Evolutionary conservation across 371 early-diverging fungal genomes (phyloP), one percentile per base, ranked within the genome.

Genomic region (Lichtheimia hyalospora): DNA sequence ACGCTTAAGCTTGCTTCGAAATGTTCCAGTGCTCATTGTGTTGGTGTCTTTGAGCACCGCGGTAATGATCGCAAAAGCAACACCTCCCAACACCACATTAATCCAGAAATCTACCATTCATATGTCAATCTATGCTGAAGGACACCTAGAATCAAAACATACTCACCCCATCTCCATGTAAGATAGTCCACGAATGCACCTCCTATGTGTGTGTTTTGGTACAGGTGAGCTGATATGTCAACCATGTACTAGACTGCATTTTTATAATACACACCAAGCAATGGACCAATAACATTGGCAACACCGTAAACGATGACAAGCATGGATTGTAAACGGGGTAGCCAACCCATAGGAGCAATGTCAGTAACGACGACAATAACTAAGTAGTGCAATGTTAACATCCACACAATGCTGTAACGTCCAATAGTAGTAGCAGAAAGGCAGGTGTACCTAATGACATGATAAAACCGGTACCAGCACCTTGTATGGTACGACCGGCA

Each of bases 281-380:
- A 66, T 2, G 93, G 93, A 13, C 93, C 93, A 13, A 88, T 68
- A 0, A 89, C 88, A 27, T 84, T 84, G 0, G 90, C 83, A n/a
- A 90, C 49, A 13, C 87, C 88, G 64, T 87, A 91, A 16, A 87
- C 81, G 39, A 76, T 81, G 49, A 79, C 74, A 25, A 85, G 68
- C 48, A 83, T 67, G 3, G 84, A 74, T 58, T 85, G 79, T 58
- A 85, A 87, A n/a, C 84, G 79, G 27, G 84, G 87, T 0, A 92
- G 81, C 34, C 92, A 83, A 8, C 79, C 67, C n/a, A 90, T 40
- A 21, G 89, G 70, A 0, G 70, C 62, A 28, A 94, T 69, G 52
- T 95, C 96, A 3, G 92, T 81, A 40, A 94, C 84, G 59, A 92
- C 85, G 58, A 94, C 89, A 54, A 89, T 77, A 21, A 82, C 79